Evolutionary conservation across 768 basidiomycete genomes (phyloP), one percentile per base, ranked within the genome.

Genomic region (Inosperma sp.): DNA sequence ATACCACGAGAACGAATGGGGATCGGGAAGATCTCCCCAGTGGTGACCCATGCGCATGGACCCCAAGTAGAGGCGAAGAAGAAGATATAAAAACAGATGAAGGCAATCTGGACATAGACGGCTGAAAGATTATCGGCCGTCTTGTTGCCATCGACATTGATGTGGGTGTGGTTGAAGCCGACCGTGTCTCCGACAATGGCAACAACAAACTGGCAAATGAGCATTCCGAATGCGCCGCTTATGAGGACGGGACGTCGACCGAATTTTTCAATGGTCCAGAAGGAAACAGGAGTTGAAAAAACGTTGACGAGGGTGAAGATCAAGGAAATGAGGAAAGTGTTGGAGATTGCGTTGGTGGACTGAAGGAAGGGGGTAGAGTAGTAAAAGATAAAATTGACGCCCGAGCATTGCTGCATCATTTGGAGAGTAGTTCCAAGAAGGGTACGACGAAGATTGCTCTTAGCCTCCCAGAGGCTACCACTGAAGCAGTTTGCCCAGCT

Each of bases 21-120:
- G 39, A 88, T 81, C 25, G 88, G 87, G 81, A 86, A 90, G 64
- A 90, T 86, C 71, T 91, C 88, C 55, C 88, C 86, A 56, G 78
- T 79, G 58, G 80, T 67, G 50, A 83, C 77, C 78, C 82, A 85
- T 3, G 78, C 81, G 69, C 67, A 78, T 35, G 87, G 88, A 37
- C 88, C 87, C 88, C 87, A 89, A 2, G 87, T 73, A 7, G 68
- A 68, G 36, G 77, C 77, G 57, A 74, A 78, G 71, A 74, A 76
- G 49, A 53, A 54, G 55, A 78, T 77, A 62, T 76, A 79, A 59
- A 80, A 72, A 65, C 75, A 78, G 7, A 78, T 73, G 54, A 76
- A 76, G 4, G 75, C 75, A 71, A 86, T 65, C 72, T 86, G 76
- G 16, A 79, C 81, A 54, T 80, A 80, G 62, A 79, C 78, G 17